A percentile compares a stretch with the other conserved stretches of the same genome.
phyloP scores from a whole-genome alignment of 257 asterid genomes.

The Solanum tarapatanum region DNA sequence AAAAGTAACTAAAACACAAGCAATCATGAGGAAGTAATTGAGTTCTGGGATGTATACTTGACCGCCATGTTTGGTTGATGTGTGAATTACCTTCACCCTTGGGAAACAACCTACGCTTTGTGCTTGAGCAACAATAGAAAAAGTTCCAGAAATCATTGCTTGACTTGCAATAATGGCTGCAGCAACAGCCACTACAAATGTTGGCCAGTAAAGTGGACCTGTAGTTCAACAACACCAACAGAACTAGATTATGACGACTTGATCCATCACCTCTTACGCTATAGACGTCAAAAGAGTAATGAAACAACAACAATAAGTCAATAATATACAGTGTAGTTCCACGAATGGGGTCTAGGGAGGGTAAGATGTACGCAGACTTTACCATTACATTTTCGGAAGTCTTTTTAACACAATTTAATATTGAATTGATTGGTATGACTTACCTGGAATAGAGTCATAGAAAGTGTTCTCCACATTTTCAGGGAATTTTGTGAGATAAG shows the following conservation, averaged over 20 bases:
- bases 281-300: conserved; percentile 3
- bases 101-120: conserved; percentile 57
- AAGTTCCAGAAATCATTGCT: conserved; percentile 71
- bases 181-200: conserved; percentile 51
- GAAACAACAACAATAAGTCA: not conserved
- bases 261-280: not conserved
- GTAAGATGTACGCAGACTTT: not conserved
- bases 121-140: conserved; percentile 54
- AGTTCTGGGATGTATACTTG: conserved; percentile 72
- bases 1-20: conserved; percentile 40
- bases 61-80: conserved; percentile 55
- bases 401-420: no score
- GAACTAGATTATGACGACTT: not conserved
- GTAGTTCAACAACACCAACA: not conserved
- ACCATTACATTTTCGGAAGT: not conserved
- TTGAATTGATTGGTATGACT: not conserved
- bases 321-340: not conserved
- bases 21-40: conserved; percentile 61
- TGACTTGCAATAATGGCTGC: conserved; percentile 81
- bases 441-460: conserved; percentile 46
- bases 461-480: conserved; percentile 28
- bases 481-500: conserved; percentile 44
- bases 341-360: not conserved
- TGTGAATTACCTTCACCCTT: conserved; percentile 56
- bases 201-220: conserved; percentile 68